Evolutionary conservation across 2,329 filamentous ascomycete genomes (phyloP), one percentile per base, ranked within the genome.

Genomic region (Penicillium thymicola): DNA sequence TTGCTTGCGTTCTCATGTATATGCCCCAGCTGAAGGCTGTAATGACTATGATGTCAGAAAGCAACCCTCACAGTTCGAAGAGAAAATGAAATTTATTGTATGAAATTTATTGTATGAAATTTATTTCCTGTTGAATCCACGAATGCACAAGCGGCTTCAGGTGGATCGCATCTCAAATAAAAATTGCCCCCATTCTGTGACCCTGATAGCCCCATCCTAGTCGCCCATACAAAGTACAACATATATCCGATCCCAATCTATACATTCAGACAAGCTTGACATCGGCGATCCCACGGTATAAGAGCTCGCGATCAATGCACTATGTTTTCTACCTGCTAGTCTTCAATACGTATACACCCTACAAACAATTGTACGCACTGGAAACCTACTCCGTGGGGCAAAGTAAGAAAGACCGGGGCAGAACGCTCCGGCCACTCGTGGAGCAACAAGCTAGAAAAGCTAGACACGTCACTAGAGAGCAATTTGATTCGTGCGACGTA

Each of bases 391-490:
- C 40, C 48, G 54, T 46, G 48, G 54, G 48, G 41, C 41, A 32
- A 32, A 28, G 34, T 2, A 21, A 23, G 34, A 21, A 23, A 6
- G 23, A 11, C 28, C 54, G 54, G 54, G 42, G 34, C 54, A 27
- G 34, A 52, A 44, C 34, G 28, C 54, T 52, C 54, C 54, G 53
- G 13, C 42, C 48, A 52, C 21, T 55, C 32, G 36, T 34, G 53
- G 40, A 41, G 54, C 14, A n/a, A 53, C 36, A 38, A 6, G 9
- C n/a, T 18, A 37, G 34, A 53, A 42, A 53, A 4, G 30, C n/a
- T 16, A 34, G 30, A 18, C 43, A 43, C 54, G 54, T 57, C 54
- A 54, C 43, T 32, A n/a, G 32, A 40, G 32, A 50, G 45, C 51
- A 40, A 45, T 40, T 45, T 49, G 13, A 45, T 50, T 51, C 41